These are phyloP conservation scores for Hanseniaspora lindneri DNA, from an alignment of 805 yeast genomes.

Conservation along the genomic window DNA sequence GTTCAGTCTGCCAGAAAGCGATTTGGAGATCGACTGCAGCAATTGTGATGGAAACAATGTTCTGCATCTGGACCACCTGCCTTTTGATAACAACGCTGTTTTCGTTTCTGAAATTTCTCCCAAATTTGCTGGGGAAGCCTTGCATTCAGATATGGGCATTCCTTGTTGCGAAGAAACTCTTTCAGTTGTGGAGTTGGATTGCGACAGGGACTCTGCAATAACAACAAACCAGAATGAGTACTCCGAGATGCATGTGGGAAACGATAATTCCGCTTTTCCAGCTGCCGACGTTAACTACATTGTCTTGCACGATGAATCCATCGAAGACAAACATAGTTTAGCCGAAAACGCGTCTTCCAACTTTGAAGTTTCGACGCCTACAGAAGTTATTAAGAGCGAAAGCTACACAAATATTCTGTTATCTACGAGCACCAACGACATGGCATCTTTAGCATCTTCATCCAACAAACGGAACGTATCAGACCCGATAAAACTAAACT, in stretches of 20 bases:
- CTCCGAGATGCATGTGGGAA: too few species aligned
- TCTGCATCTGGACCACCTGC: neutral
- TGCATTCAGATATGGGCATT: neutral
- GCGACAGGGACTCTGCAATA: too few species aligned
- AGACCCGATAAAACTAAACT: neutral
- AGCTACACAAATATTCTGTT: constrained; percentile 8
- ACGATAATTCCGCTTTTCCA: too few species aligned
- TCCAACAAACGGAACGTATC: neutral
- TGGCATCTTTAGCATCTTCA: constrained; percentile 3
- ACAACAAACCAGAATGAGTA: too few species aligned
- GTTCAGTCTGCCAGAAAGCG: constrained; percentile 4
- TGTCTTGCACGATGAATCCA: constrained; percentile 8
- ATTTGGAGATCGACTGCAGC: neutral
- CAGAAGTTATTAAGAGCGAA: constrained; percentile 2
- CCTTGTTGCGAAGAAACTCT: too few species aligned
- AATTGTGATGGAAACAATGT: neutral
- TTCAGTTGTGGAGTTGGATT: too few species aligned
- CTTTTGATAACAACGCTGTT: neutral
- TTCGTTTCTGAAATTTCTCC: neutral
- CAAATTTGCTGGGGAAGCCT: neutral
- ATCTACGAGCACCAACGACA: constrained; percentile 9
- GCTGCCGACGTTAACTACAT: neutral
- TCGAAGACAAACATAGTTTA: too few species aligned
- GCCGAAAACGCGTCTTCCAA: too few species aligned
- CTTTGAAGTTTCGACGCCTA: neutral